Conservation (phyloP, 208 protist genomes). For the Trypanosomatidae sp. region DNA sequence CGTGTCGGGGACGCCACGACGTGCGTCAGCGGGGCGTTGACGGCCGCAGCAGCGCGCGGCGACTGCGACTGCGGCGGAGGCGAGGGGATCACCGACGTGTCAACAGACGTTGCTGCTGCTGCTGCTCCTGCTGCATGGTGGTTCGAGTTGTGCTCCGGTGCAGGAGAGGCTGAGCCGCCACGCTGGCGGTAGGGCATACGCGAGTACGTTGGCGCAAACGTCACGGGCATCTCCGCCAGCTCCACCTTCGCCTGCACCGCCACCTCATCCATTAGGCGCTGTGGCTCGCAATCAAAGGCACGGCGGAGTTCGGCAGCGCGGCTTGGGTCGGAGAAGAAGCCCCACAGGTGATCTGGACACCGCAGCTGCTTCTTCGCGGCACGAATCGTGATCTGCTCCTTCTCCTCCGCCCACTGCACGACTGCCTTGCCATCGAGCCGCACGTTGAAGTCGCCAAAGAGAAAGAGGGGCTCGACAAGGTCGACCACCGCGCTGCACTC, state of each 20-base stretch:
- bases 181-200: constrained; percentile 30
- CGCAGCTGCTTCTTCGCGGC: constrained; percentile 42
- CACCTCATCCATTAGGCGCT: constrained; percentile 50
- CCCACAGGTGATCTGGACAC: constrained; percentile 56
- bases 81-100: too few relatives aligned
- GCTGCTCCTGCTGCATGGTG: too few relatives aligned
- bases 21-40: constrained; percentile 12
- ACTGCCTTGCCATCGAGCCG: constrained; percentile 56
- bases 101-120: too few relatives aligned
- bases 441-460: constrained; percentile 82
- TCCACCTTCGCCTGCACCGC: constrained; percentile 46
- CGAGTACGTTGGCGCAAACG: constrained; percentile 68
- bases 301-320: constrained; percentile 19
- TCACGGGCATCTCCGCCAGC: constrained; percentile 62
- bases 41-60: constrained; percentile 1
- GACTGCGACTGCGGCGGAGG: too few relatives aligned
- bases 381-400: constrained; percentile 33
- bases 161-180: too few relatives aligned
- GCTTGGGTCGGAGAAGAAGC: constrained; percentile 29
- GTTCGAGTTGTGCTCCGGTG: too few relatives aligned
- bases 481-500: constrained; percentile 50
- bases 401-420: constrained; percentile 32
- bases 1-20: constrained; percentile 12
- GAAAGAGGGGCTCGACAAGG: constrained; percentile 62
- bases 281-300: constrained; percentile 53